Evolutionary conservation across 169 alveolate genomes (phyloP).

Genomic region (Amoebophrya sp.): DNA sequence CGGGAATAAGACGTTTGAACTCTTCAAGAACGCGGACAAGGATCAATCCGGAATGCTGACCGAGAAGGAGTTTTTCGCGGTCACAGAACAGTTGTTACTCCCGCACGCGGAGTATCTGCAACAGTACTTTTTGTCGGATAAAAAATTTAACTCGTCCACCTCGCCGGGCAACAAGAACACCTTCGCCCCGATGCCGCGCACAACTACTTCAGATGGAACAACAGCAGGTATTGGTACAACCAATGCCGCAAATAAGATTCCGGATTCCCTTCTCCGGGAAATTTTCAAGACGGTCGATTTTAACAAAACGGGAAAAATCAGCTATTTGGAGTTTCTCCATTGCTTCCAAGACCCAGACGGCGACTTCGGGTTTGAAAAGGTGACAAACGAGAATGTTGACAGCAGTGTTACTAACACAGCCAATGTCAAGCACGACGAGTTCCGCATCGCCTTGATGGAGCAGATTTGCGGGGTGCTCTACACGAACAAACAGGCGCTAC

Average conservation of each 20-base stretch:
- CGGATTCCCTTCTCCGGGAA: not conserved
- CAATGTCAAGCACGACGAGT: not conserved
- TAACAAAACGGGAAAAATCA: not conserved
- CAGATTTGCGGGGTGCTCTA: conserved; percentile 9
- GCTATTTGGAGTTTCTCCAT: not conserved
- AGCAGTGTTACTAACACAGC: too few species aligned
- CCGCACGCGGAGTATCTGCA: not conserved
- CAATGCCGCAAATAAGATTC: too few species aligned
- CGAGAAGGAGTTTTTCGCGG: not conserved
- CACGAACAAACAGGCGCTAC: not conserved
- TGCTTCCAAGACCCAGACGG: not conserved
- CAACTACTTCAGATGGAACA: too few species aligned
- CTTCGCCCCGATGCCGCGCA: too few species aligned
- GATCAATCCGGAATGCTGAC: not conserved
- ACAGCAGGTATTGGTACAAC: too few species aligned
- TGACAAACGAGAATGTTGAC: too few species aligned
- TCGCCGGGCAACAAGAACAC: not conserved
- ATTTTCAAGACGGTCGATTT: not conserved
- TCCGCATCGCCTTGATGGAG: not conserved
- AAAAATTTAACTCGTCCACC: not conserved
- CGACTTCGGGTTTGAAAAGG: not conserved
- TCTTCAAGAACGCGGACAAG: not conserved
- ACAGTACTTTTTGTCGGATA: not conserved
- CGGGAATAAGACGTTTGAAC: not conserved
- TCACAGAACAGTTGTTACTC: not conserved